These are phyloP conservation scores for Nakaseomyces sp. DNA, from an alignment of 1,139 yeast genomes.

Conservation along the genomic window DNA sequence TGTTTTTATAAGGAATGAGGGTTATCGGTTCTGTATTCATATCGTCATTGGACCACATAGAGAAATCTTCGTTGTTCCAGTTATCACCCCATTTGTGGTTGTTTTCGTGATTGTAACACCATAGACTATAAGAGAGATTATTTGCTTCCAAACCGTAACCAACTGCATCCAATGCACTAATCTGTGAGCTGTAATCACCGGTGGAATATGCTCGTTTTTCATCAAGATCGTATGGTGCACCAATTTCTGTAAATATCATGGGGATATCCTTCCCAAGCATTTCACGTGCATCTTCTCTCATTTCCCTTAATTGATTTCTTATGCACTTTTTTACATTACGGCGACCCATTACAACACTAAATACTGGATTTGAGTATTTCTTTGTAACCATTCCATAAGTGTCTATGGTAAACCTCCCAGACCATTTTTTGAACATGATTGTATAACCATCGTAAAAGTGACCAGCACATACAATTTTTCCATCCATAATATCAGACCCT, in stretches of 20 bases:
- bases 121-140: slow-evolving; percentile 63
- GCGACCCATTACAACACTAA: slow-evolving; percentile 77
- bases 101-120: slow-evolving; percentile 75
- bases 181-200: slow-evolving; percentile 64
- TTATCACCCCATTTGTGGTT: slow-evolving; percentile 77
- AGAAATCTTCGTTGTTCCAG: slow-evolving; percentile 91
- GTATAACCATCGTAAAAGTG: slow-evolving; percentile 94
- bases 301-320: slow-evolving; percentile 52
- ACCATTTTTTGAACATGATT: slow-evolving; percentile 82
- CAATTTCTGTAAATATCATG: slow-evolving; percentile 82
- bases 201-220: slow-evolving; percentile 54
- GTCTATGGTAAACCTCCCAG: slow-evolving; percentile 67
- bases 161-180: slow-evolving; percentile 76
- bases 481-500: slow-evolving; percentile 49
- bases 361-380: slow-evolving; percentile 60
- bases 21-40: neutral
- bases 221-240: slow-evolving; percentile 95
- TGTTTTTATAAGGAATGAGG: neutral
- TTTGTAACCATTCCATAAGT: slow-evolving; percentile 86
- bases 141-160: slow-evolving; percentile 68
- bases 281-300: slow-evolving; percentile 53
- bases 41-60: slow-evolving; percentile 74
- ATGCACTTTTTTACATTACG: slow-evolving; percentile 64
- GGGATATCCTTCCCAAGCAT: slow-evolving; percentile 54
- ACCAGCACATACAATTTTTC: slow-evolving; percentile 65